Base-by-base conservation (phyloP, 495 filamentous ascomycete genomes). In the Penicillium salamii region DNA sequence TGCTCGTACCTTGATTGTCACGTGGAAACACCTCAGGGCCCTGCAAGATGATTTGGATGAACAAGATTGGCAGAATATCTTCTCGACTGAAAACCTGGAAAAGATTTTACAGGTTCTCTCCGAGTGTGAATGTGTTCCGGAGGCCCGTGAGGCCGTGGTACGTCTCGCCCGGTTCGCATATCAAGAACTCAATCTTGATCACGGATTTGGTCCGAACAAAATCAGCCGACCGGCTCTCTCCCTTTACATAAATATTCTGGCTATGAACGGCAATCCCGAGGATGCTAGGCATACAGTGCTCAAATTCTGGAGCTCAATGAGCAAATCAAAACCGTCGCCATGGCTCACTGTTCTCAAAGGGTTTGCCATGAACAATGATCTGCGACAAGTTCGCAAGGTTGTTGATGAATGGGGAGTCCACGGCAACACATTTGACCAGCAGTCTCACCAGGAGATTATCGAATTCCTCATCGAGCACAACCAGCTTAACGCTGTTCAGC, bases 291-390 rank as follows among this genome's bases (percentile, higher is more conserved):
- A 77, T 26, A 53, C 73, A 2, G 55, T 85, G 0, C 55, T 77
- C 44, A 61, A 78, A 33, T 76, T 77, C 42, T 72, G 69, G 61
- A 35, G 47, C 37, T 66, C 61, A 20, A 50, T 71, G 33, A 61
- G 61, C 24, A 57, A 61, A 15, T 45, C 52, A 11, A 65, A 55
- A 14, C 63, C 62, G 18, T 65, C 69, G 7, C 69, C 78, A n/a
- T 91, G 86, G 82, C 66, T 74, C 3, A 58, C 65, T 11, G 70
- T 91, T 5, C 54, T 93, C 28, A 68, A 70, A 24, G 89, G 90
- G 2, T 85, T 91, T 53, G 82, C 81, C 12, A 69, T 70, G 49
- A 82, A 89, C 52, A 78, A 78, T 8, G 78, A 83, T 45, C 47
- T 43, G 70, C 82, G 54, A 46, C 77, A 57, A 74, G 46, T 76